These are phyloP conservation scores for Didymella arachidicola DNA, from an alignment of 2,329 filamentous ascomycete species.

Conservation along the genomic window DNA sequence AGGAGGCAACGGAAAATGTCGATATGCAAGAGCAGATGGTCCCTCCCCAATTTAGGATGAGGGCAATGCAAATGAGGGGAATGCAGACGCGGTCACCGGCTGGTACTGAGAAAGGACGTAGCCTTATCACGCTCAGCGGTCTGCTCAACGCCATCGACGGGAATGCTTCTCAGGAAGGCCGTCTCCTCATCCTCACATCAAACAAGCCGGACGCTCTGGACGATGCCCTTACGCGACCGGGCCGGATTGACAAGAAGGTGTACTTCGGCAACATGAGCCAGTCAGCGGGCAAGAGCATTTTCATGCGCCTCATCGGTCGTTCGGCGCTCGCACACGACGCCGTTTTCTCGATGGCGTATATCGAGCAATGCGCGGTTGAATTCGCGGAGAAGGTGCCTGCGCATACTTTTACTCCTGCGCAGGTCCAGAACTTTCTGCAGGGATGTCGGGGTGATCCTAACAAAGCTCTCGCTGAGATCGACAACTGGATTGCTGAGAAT, in stretches of 20 bases:
- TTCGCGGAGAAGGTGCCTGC: conserved; percentile 41
- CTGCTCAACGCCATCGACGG: conserved; percentile 85
- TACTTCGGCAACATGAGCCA: conserved; percentile 59
- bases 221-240: conserved; percentile 74
- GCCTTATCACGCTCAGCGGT: conserved; percentile 65
- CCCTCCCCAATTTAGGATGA: conserved; percentile 18
- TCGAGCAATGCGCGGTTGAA: conserved; percentile 32
- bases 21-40: conserved; percentile 8
- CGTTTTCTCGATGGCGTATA: conserved; percentile 28
- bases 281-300: conserved; percentile 34
- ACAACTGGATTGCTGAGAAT: conserved; percentile 33
- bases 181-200: conserved; percentile 82
- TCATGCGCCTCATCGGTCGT: conserved; percentile 43
- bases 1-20: conserved; percentile 2
- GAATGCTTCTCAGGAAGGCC: conserved; percentile 78
- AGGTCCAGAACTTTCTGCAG: conserved; percentile 45
- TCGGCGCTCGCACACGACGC: conserved; percentile 30
- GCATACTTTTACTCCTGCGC: conserved; percentile 42
- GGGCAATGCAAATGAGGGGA: neutral
- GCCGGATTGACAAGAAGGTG: conserved; percentile 81
- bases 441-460: conserved; percentile 37
- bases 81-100: neutral
- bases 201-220: conserved; percentile 78
- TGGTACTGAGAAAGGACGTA: conserved; percentile 13
- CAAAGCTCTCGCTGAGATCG: conserved; percentile 30